Conservation (phyloP, 768 basidiomycete species). For the Baorangia bicolor region DNA sequence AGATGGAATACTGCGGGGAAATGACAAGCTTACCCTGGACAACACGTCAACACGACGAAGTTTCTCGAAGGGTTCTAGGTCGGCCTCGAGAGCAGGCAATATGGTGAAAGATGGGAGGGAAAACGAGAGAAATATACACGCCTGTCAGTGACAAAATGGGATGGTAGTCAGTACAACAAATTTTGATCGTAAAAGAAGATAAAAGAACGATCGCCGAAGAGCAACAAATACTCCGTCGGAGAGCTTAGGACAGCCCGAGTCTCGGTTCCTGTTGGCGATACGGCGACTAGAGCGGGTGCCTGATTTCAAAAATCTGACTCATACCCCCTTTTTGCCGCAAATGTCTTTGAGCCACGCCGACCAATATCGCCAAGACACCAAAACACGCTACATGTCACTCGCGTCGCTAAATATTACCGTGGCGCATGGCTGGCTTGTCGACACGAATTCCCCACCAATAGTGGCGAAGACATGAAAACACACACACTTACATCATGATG, state of each 20-base stretch:
- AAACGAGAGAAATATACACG: constrained; percentile 52
- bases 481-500: constrained; percentile 57
- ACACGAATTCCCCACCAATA: neutral
- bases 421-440: constrained; percentile 1
- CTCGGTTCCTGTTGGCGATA: constrained; percentile 4
- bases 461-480: neutral
- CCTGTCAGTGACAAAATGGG: constrained; percentile 38
- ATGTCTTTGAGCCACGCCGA: neutral
- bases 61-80: constrained; percentile 61
- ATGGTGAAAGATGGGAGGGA: constrained; percentile 46
- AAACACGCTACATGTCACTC: neutral
- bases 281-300: constrained; percentile 17
- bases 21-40: constrained; percentile 20
- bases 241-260: neutral
- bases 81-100: constrained; percentile 57
- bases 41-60: constrained; percentile 45
- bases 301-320: constrained; percentile 20
- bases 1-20: neutral
- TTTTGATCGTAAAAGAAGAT: constrained; percentile 1
- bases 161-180: constrained; percentile 18
- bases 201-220: constrained; percentile 19
- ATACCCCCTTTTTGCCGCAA: constrained; percentile 8
- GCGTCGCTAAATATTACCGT: neutral
- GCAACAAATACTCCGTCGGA: constrained; percentile 8
- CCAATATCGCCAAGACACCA: too few species aligned